phyloP scores from a whole-genome alignment of 2,329 filamentous ascomycete species.

The Fusarium sulawesiense region DNA sequence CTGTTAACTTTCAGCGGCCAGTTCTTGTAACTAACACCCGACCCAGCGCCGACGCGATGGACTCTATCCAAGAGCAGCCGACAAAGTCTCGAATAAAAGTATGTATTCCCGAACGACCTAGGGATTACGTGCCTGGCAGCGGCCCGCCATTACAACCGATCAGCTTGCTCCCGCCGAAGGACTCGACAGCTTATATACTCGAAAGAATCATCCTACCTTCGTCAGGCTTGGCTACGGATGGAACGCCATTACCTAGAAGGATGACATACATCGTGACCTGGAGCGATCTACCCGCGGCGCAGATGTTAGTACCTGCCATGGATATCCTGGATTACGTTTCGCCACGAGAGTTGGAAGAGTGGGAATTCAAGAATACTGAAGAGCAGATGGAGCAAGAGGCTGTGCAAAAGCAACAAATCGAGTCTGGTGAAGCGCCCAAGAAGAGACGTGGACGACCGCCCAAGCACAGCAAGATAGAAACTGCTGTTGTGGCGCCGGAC shows the following conservation, averaged over 20 bases:
- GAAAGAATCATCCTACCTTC: conserved; percentile 62
- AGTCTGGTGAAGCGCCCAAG: conserved; percentile 25
- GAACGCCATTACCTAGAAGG: conserved; percentile 54
- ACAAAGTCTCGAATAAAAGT: conserved; percentile 34
- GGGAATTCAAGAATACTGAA: conserved; percentile 60
- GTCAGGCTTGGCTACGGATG: conserved; percentile 48
- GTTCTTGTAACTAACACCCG: neutral
- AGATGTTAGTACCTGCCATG: conserved; percentile 59
- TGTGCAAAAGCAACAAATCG: conserved; percentile 43
- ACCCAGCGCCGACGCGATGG: conserved; percentile 34
- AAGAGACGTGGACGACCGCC: conserved; percentile 48
- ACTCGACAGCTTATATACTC: conserved; percentile 68
- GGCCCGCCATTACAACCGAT: conserved; percentile 62
- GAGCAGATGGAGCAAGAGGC: conserved; percentile 57
- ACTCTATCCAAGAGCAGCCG: conserved; percentile 17
- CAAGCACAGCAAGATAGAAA: conserved; percentile 48
- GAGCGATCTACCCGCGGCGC: conserved; percentile 62
- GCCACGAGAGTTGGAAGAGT: conserved; percentile 65
- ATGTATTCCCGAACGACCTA: conserved; percentile 30
- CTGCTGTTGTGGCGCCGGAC: conserved; percentile 46
- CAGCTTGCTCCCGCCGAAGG: conserved; percentile 59
- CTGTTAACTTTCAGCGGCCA: neutral
- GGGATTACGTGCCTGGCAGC: conserved; percentile 58
- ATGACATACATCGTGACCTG: conserved; percentile 68
- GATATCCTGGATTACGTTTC: conserved; percentile 69